A percentile compares a stretch with the other conserved stretches of the same genome.
These are phyloP conservation scores for Macadamia integrifolia DNA, from an alignment of 164 flowering plant species.

Conservation along the genomic window DNA sequence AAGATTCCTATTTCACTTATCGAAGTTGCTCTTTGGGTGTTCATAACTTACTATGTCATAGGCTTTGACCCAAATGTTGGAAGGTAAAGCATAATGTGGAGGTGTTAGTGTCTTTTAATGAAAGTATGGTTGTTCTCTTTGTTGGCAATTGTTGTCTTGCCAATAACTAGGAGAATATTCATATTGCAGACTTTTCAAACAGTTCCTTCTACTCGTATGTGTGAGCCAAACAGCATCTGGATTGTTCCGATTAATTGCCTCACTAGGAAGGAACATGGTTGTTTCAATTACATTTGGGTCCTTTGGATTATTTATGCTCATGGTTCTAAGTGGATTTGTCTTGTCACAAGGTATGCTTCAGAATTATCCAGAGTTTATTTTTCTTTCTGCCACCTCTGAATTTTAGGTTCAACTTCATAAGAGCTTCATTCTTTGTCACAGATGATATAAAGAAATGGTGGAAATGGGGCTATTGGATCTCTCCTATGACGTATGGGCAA, in stretches of 20 bases:
- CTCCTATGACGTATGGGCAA: constrained; percentile 50
- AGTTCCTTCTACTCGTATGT: constrained; percentile 35
- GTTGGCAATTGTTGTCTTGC: neutral
- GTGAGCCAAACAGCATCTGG: constrained; percentile 39
- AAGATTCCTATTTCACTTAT: constrained; percentile 46
- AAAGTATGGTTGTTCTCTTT: neutral
- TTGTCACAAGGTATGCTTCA: constrained; percentile 37
- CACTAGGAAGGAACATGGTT: constrained; percentile 43
- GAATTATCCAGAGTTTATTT: no score
- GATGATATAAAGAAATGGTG: constrained; percentile 52
- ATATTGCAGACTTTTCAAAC: constrained; percentile 39
- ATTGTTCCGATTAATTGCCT: constrained; percentile 41
- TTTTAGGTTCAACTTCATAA: no score
- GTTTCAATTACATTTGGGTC: constrained; percentile 49
- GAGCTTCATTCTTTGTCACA: constrained; percentile 9
- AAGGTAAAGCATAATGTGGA: constrained; percentile 29
- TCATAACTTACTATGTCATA: constrained; percentile 43
- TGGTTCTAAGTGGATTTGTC: constrained; percentile 42
- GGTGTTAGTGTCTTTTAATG: neutral
- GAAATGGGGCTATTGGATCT: constrained; percentile 57
- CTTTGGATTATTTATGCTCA: constrained; percentile 27
- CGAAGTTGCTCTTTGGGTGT: constrained; percentile 49
- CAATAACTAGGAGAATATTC: neutral
- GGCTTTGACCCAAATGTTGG: constrained; percentile 49
- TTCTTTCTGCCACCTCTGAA: no score